Evolutionary conservation across 306 rosid genomes (phyloP), one percentile per base, ranked within the genome.

Genomic region (Pyrus pyrifolia): DNA sequence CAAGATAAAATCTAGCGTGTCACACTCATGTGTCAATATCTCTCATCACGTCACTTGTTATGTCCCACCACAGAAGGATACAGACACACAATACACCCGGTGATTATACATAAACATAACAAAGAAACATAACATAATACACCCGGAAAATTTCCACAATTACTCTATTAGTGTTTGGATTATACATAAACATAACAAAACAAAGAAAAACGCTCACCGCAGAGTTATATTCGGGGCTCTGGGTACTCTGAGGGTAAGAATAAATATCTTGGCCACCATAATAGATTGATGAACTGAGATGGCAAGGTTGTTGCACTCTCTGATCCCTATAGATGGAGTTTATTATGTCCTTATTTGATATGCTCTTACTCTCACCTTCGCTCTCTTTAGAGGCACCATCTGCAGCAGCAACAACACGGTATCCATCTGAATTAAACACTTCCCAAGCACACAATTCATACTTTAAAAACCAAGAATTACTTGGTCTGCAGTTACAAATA

Each of bases 211-310:
- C 7, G 73, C 87, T 88, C 73, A 87, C 97, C 79, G 52, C 5
- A 52, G 92, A 82, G 85, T 83, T 84, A 11, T 33, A 74, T 76
- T 35, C 87, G 0, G 85, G 62, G 72, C 75, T 82, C 13, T 81
- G 83, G 30, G 90, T 42, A 75, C 66, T 85, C 77, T 79, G 89
- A 64, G 96, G 91, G 57, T 62, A 86, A 76, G 83, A 78, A 70
- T 86, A 92, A 40, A 91, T 31, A 67, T 95, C 99, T 75, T 86
- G 98, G 80, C 98, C 99, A 61, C 99, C 97, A 74, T 95, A 95
- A 57, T 88, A 89, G 86, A 95, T 91, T 58, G 99, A 95, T 71
- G 98, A 95, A 53, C 98, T 89, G 72, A 95, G 93, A 49, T 85
- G 91, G 79, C 98, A 95, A 57, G 97, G 99, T 44, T 89, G 97